Conservation (phyloP, 306 rosid genomes). For the Luffa aegyptiaca region DNA sequence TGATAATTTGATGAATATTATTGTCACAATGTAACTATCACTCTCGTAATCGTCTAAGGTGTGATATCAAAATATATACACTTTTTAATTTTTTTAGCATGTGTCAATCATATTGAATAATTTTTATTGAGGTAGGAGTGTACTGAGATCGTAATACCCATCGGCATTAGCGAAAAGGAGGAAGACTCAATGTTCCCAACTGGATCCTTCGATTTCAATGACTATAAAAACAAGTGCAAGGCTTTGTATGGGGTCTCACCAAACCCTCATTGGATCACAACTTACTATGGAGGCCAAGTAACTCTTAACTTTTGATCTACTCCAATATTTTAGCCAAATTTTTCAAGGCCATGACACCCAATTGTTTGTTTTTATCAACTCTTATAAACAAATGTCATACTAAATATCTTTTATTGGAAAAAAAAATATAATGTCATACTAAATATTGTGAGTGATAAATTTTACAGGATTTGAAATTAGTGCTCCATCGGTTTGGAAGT, state of each 20-base stretch:
- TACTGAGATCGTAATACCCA: conserved; percentile 18
- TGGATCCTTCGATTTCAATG: conserved; percentile 21
- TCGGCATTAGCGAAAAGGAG: not conserved
- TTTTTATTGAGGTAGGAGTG: not conserved
- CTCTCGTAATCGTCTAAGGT: too few species aligned
- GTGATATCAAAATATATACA: too few species aligned
- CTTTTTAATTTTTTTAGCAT: too few species aligned
- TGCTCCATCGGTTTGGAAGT: conserved; percentile 49
- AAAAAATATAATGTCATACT: too few species aligned
- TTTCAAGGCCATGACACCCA: too few species aligned
- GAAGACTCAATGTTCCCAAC: conserved; percentile 18
- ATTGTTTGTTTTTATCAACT: too few species aligned
- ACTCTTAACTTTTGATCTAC: not conserved
- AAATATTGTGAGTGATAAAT: too few species aligned
- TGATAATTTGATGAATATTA: too few species aligned
- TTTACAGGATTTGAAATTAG: conserved; percentile 42
- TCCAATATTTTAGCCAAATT: not conserved
- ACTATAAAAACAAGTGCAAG: conserved; percentile 23
- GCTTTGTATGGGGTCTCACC: conserved; percentile 42
- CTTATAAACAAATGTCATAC: too few species aligned
- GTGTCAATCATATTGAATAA: too few species aligned
- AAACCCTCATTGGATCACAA: conserved; percentile 56
- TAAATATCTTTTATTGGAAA: too few species aligned
- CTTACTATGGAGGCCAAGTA: conserved; percentile 63
- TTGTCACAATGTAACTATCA: too few species aligned